Conservation (phyloP, 2,329 filamentous ascomycete genomes). For the Mollisiaceae sp. region DNA sequence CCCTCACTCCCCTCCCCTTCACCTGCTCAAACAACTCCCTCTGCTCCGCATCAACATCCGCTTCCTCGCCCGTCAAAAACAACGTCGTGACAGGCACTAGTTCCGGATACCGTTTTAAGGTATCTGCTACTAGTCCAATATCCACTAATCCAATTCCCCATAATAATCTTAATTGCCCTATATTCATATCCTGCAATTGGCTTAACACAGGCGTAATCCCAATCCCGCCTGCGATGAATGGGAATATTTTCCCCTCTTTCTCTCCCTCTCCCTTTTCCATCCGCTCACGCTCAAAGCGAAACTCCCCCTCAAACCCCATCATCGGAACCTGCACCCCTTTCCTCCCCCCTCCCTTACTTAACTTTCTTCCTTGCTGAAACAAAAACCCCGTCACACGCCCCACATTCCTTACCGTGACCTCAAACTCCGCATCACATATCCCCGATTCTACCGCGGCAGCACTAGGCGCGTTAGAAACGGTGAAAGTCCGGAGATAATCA, state of each 20-base stretch:
- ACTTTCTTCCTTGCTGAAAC: neutral
- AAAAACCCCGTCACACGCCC: slow-evolving; percentile 9
- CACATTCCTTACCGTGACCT: slow-evolving; percentile 7
- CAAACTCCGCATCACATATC: neutral
- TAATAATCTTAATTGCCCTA: neutral
- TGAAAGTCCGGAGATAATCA: slow-evolving; percentile 11
- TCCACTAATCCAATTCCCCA: slow-evolving; percentile 8
- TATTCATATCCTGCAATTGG: slow-evolving; percentile 8
- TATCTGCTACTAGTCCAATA: slow-evolving; percentile 15
- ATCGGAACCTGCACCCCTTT: slow-evolving; percentile 1
- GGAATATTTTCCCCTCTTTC: too few species aligned
- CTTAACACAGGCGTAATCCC: slow-evolving; percentile 11
- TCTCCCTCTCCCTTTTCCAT: neutral
- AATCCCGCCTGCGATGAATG: slow-evolving; percentile 12
- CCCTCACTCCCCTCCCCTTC: neutral
- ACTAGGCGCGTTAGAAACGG: slow-evolving; percentile 3
- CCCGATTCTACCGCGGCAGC: too few species aligned
- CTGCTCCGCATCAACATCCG: neutral
- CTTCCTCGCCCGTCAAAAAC: slow-evolving; percentile 10
- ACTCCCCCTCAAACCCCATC: slow-evolving; percentile 10
- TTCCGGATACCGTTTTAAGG: slow-evolving; percentile 10
- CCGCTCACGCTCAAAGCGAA: neutral
- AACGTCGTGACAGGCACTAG: neutral
- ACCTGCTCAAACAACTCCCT: too few species aligned
- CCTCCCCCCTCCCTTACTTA: too few species aligned